Percentiles rank a stretch among this genome's conserved stretches.
phyloP scores from a whole-genome alignment of 768 basidiomycete species.

The Clathrus columnatus region DNA sequence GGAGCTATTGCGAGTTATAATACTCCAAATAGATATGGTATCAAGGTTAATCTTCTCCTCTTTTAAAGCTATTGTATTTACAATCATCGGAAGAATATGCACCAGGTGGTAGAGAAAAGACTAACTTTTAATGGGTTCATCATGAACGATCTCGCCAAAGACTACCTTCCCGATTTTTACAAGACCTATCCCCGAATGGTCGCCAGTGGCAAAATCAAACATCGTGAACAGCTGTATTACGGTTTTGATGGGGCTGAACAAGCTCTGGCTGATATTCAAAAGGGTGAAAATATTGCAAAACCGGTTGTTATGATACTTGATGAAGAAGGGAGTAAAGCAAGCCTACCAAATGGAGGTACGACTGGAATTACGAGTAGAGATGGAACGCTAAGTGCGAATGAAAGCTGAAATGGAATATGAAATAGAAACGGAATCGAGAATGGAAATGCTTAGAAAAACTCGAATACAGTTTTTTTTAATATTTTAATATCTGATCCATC shows the following conservation, averaged over 20 bases:
- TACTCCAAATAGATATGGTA: slow-evolving; percentile 11
- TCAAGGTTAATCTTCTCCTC: slow-evolving; percentile 25
- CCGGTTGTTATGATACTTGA: neutral
- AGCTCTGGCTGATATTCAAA: slow-evolving; percentile 27
- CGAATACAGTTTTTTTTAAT: too few relatives aligned
- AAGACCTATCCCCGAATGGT: slow-evolving; percentile 31
- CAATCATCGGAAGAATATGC: slow-evolving; percentile 7
- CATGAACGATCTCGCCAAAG: neutral
- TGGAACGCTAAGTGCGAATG: too few relatives aligned
- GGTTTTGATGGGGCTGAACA: slow-evolving; percentile 36
- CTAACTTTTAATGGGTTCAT: neutral
- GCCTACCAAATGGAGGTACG: too few relatives aligned
- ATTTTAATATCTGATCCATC: too few relatives aligned
- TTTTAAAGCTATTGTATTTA: slow-evolving; percentile 26
- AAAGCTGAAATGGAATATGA: too few relatives aligned
- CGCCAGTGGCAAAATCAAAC: slow-evolving; percentile 38
- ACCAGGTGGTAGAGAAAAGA: neutral
- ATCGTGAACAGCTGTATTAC: slow-evolving; percentile 34
- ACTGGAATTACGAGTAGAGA: too few relatives aligned
- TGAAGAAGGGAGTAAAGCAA: neutral
- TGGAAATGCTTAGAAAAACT: too few relatives aligned
- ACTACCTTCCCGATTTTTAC: slow-evolving; percentile 32
- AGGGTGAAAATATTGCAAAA: slow-evolving; percentile 29
- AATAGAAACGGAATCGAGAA: too few relatives aligned
- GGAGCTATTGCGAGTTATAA: slow-evolving; percentile 28